Evolutionary conservation across 768 basidiomycete genomes (phyloP).

Genomic region (Clathrus columnatus): DNA sequence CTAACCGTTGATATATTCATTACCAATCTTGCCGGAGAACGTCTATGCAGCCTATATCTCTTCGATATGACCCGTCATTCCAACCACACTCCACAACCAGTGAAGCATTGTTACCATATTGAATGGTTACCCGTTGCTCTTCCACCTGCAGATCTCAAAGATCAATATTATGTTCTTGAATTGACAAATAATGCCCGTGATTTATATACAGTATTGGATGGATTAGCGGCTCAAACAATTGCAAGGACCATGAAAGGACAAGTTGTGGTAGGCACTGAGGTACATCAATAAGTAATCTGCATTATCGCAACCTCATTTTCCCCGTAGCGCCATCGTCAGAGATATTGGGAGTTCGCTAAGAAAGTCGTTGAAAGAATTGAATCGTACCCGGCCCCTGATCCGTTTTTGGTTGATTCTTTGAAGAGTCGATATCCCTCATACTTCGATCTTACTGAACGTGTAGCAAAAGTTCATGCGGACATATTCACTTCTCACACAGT

Average conservation of each 20-base stretch:
- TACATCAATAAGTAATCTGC: neutral
- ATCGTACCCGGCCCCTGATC: neutral
- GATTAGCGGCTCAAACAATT: neutral
- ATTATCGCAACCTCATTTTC: neutral
- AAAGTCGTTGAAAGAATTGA: neutral
- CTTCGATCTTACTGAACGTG: neutral
- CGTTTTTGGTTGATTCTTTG: neutral
- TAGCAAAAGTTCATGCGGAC: neutral
- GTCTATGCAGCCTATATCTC: constrained; percentile 19
- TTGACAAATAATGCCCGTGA: neutral
- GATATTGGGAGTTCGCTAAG: neutral
- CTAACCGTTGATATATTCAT: constrained; percentile 21
- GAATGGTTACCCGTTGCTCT: constrained; percentile 22
- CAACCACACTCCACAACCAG: constrained; percentile 17
- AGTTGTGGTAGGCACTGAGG: neutral
- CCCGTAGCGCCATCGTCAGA: neutral
- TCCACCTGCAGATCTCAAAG: constrained; percentile 10
- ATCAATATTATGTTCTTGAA: neutral
- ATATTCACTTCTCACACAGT: neutral
- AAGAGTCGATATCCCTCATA: neutral
- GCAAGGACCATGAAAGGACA: neutral
- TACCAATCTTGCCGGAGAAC: constrained; percentile 18
- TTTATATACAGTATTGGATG: neutral
- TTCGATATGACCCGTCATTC: constrained; percentile 26
- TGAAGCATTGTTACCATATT: constrained; percentile 23